phyloP scores from a whole-genome alignment of 2,329 filamentous ascomycete genomes.

The Exserohilum turcica region DNA sequence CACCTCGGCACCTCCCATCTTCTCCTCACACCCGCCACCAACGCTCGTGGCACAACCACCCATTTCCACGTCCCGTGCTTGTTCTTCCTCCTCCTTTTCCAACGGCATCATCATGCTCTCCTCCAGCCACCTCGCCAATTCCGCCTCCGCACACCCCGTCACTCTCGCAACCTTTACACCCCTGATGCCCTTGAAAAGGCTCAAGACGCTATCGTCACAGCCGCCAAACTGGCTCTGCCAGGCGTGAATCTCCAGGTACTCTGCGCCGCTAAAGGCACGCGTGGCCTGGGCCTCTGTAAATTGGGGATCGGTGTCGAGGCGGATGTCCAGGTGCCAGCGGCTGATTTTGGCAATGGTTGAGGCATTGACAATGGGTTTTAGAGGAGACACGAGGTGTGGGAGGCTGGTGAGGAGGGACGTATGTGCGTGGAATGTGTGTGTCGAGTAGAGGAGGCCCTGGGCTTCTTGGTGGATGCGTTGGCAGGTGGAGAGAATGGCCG shows the following conservation, averaged over 20 bases:
- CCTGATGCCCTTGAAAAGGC: constrained; percentile 53
- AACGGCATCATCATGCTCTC: constrained; percentile 49
- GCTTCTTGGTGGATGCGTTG: constrained; percentile 51
- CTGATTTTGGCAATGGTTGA: constrained; percentile 45
- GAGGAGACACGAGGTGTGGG: constrained; percentile 49
- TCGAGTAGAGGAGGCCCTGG: constrained; percentile 54
- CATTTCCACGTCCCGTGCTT: constrained; percentile 30
- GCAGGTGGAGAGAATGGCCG: constrained; percentile 51
- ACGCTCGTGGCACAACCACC: constrained; percentile 33
- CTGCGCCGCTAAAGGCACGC: constrained; percentile 53
- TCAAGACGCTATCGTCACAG: constrained; percentile 51
- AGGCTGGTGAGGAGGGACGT: constrained; percentile 52
- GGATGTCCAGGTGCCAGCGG: constrained; percentile 53
- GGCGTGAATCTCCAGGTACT: constrained; percentile 57
- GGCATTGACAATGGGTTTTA: constrained; percentile 46
- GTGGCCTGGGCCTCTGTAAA: constrained; percentile 50
- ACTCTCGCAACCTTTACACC: constrained; percentile 53
- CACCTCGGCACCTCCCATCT: constrained; percentile 3
- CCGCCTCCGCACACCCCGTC: constrained; percentile 49
- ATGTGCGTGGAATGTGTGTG: constrained; percentile 58
- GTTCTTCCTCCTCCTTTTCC: constrained; percentile 25
- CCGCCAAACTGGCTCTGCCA: constrained; percentile 50
- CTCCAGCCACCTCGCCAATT: constrained; percentile 54
- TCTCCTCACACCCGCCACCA: constrained; percentile 25
- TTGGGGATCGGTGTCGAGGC: constrained; percentile 57